phyloP scores from a whole-genome alignment of 345 rosid species.

The Eucalyptus erythrocorys region DNA sequence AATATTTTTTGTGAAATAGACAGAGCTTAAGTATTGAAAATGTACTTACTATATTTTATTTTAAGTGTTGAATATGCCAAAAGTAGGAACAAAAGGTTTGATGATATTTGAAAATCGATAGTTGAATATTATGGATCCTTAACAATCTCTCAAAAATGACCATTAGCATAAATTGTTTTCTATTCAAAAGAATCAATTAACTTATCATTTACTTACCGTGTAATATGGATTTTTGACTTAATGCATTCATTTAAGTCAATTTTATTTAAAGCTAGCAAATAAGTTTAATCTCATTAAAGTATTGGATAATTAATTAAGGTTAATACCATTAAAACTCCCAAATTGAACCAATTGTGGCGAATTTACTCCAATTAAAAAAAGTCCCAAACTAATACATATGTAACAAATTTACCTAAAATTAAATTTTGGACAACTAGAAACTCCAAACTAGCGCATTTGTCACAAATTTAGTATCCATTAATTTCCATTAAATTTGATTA shows the following conservation, averaged over 20 bases:
- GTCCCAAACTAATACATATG: fast-evolving
- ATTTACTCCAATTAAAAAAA: too few relatives aligned
- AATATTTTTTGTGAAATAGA: not conserved
- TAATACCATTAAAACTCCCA: not conserved
- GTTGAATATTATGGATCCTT: not conserved
- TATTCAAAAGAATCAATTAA: not conserved
- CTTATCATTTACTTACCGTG: not conserved
- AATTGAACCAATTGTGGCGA: too few relatives aligned
- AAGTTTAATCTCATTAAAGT: not conserved
- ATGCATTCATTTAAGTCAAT: not conserved
- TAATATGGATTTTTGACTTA: not conserved
- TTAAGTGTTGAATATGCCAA: not conserved
- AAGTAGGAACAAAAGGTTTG: not conserved
- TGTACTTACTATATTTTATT: too few relatives aligned
- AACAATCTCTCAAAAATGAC: not conserved
- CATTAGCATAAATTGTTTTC: not conserved
- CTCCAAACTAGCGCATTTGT: fast-evolving
- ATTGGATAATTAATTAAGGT: too few relatives aligned
- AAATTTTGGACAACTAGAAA: too few relatives aligned
- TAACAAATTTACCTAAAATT: fast-evolving
- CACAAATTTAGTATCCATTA: fast-evolving
- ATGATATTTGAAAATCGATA: not conserved
- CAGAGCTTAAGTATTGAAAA: not conserved
- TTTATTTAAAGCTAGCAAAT: not conserved
- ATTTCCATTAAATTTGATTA: too few relatives aligned